phyloP scores from a whole-genome alignment of 106 monocot species.

The Ottelia alismoides region DNA sequence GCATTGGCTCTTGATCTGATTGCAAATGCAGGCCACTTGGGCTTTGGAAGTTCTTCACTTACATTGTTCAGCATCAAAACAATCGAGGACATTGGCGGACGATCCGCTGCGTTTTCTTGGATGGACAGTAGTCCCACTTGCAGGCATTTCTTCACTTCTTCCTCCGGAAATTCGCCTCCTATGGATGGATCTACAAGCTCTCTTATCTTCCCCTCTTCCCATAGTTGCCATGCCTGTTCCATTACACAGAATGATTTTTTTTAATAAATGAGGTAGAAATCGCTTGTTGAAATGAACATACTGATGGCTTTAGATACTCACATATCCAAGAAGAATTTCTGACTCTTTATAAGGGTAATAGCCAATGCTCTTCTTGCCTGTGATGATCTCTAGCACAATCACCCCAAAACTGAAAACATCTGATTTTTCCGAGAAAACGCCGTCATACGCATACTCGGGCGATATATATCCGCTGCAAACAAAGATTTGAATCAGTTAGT shows the following conservation, averaged over 20 bases:
- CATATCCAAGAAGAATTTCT: conserved; percentile 13
- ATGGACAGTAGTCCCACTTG: conserved; percentile 24
- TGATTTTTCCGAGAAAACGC: conserved; percentile 14
- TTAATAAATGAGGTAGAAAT: neutral
- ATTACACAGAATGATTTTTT: neutral
- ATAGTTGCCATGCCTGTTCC: conserved; percentile 29
- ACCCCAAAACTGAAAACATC: conserved; percentile 22
- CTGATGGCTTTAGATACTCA: neutral
- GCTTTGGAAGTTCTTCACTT: no score
- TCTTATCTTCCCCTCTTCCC: conserved; percentile 19
- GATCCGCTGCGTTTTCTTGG: conserved; percentile 8
- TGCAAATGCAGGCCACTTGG: no score
- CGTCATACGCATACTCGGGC: conserved; percentile 16
- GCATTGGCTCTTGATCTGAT: no score
- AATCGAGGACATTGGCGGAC: conserved; percentile 13
- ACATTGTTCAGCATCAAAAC: conserved; percentile 6
- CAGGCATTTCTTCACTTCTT: conserved; percentile 14
- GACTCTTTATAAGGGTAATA: conserved; percentile 15
- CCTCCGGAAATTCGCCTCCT: neutral
- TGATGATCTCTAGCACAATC: conserved; percentile 10
- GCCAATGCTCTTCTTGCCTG: conserved; percentile 9
- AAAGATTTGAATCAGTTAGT: neutral
- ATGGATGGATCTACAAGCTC: conserved; percentile 23
- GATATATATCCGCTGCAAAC: conserved; percentile 21
- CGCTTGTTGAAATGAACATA: neutral